A percentile compares a stretch with the other conserved stretches of the same genome.
phyloP scores from a whole-genome alignment of 805 yeast species.

The Ogataea sp. region DNA sequence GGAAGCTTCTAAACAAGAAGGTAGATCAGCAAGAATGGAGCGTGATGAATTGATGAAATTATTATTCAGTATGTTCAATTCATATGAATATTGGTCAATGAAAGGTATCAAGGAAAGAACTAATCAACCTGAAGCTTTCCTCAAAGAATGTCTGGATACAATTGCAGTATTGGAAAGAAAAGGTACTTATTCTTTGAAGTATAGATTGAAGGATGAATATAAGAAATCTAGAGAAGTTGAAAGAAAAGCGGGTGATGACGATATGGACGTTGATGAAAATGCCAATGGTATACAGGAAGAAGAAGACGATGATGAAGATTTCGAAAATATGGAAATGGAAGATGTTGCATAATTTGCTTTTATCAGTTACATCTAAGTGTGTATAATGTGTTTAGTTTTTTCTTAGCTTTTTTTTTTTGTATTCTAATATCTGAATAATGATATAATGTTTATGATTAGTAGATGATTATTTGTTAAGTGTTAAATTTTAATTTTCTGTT shows the following conservation, averaged over 20 bases:
- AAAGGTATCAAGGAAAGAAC: conserved; percentile 92
- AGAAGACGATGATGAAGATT: conserved; percentile 53
- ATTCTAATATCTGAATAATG: too few relatives aligned
- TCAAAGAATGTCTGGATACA: conserved; percentile 83
- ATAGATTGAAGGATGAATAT: conserved; percentile 84
- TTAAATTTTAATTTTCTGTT: too few relatives aligned
- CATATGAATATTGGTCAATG: conserved; percentile 93
- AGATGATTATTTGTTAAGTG: too few relatives aligned
- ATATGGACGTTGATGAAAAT: conserved; percentile 13
- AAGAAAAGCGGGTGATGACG: conserved; percentile 46
- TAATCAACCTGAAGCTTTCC: conserved; percentile 88
- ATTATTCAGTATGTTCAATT: conserved; percentile 83
- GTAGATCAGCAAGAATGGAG: conserved; percentile 91
- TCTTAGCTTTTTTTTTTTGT: too few relatives aligned
- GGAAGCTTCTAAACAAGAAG: conserved; percentile 52
- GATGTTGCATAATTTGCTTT: conserved; percentile 41
- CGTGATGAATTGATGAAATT: conserved; percentile 84
- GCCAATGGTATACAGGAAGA: too few relatives aligned
- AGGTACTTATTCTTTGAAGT: conserved; percentile 93
- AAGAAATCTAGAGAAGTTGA: conserved; percentile 72
- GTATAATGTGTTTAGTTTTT: background rate
- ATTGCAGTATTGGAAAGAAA: conserved; percentile 86
- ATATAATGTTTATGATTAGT: too few relatives aligned
- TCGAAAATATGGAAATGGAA: conserved; percentile 69
- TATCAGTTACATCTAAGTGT: background rate